phyloP scores from a whole-genome alignment of 371 early-diverging fungal genomes.

The Smittium culicis region DNA sequence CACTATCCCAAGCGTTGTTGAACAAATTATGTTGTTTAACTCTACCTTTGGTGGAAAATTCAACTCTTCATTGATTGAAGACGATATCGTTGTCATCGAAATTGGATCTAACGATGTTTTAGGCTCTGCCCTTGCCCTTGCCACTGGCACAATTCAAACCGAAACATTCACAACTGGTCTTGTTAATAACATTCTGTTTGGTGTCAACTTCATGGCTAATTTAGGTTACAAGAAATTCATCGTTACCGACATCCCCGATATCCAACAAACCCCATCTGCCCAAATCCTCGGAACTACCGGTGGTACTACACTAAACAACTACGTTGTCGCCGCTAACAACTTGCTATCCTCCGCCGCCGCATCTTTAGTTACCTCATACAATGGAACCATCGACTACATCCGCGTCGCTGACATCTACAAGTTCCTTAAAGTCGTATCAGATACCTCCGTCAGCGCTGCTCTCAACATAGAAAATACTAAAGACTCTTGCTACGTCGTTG shows the following conservation, averaged over 20 bases:
- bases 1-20: constrained; percentile 13
- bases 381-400: constrained; percentile 2
- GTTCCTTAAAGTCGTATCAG: background rate
- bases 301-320: background rate
- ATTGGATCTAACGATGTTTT: constrained; percentile 19
- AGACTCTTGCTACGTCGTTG: background rate
- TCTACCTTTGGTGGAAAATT: constrained; percentile 1
- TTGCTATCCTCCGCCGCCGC: background rate
- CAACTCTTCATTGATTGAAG: background rate
- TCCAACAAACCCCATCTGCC: constrained; percentile 9
- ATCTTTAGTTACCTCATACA: background rate
- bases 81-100: constrained; percentile 16
- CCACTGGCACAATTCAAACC: background rate
- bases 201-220: constrained; percentile 7
- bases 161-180: constrained; percentile 5
- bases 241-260: constrained; percentile 13
- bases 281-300: background rate
- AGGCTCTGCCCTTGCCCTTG: background rate
- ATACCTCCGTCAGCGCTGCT: background rate
- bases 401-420: background rate
- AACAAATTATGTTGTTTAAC: constrained; percentile 12
- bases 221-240: constrained; percentile 14
- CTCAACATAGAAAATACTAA: background rate
- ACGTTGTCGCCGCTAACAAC: constrained; percentile 2
- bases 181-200: constrained; percentile 1